These are phyloP conservation scores for Turnera subulata DNA, from an alignment of 345 rosid species.

Conservation along the genomic window DNA sequence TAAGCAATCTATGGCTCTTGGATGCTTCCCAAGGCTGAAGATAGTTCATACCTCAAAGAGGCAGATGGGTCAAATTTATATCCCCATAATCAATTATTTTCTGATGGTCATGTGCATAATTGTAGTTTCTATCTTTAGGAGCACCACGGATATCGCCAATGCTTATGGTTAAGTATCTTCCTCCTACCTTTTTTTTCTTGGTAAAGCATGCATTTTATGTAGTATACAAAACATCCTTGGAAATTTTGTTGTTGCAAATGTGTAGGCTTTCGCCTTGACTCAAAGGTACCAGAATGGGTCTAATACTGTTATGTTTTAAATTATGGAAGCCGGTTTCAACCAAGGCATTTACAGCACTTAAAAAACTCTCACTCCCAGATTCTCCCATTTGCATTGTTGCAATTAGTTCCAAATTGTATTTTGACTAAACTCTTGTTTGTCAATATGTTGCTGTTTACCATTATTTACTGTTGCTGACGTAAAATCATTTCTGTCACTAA, in stretches of 20 bases:
- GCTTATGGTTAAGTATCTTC: constrained; percentile 66
- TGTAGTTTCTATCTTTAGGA: constrained; percentile 76
- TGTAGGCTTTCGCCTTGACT: no score
- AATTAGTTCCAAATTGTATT: no score
- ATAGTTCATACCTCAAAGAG: constrained; percentile 86
- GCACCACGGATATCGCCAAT: constrained; percentile 94
- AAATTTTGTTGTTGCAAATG: background rate
- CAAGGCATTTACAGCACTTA: no score
- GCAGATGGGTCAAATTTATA: constrained; percentile 89
- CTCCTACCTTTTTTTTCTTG: constrained; percentile 1
- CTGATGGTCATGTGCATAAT: constrained; percentile 86
- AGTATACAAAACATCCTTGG: background rate
- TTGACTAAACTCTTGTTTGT: no score
- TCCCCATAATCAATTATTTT: constrained; percentile 88
- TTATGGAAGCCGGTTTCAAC: no score
- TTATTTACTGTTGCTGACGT: no score
- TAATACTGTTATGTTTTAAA: no score
- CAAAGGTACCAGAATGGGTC: no score
- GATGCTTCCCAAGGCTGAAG: constrained; percentile 94
- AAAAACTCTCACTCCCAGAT: no score
- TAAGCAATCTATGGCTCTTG: constrained; percentile 96
- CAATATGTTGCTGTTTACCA: no score
- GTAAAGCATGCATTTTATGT: background rate
- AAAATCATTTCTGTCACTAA: background rate
- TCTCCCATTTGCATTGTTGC: no score